Evolutionary conservation across 306 rosid genomes (phyloP).

Genomic region (Cicer pinnatifidum): DNA sequence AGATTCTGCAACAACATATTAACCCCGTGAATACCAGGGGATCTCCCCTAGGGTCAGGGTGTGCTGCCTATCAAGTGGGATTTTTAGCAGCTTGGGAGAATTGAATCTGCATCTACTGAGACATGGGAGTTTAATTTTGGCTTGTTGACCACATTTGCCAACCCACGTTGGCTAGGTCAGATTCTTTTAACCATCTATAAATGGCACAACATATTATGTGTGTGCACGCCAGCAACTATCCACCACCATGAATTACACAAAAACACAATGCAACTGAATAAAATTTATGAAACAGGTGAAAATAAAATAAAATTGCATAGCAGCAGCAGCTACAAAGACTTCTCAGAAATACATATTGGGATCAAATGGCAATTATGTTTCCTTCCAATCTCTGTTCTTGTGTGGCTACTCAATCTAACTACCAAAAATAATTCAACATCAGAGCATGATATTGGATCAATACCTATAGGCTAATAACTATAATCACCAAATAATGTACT

Average conservation of each 20-base stretch:
- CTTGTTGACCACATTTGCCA: background rate
- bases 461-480: conserved; percentile 18
- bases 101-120: background rate
- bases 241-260: background rate
- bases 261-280: conserved; percentile 15
- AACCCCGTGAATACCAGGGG: too few species aligned
- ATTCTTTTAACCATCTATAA: background rate
- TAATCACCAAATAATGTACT: conserved; percentile 18
- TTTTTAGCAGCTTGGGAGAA: background rate
- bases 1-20: background rate
- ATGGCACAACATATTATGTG: conserved; percentile 12
- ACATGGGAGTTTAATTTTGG: background rate
- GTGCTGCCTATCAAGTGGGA: background rate
- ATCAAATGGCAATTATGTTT: conserved; percentile 29
- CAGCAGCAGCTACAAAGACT: conserved; percentile 10
- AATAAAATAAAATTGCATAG: conserved; percentile 18
- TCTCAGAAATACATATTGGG: conserved; percentile 10
- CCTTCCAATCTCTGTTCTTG: background rate
- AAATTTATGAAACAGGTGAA: conserved; percentile 2
- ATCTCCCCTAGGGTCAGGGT: too few species aligned
- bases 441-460: conserved; percentile 32
- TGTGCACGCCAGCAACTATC: conserved; percentile 9
- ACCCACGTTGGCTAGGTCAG: background rate
- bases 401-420: background rate
- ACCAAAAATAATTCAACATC: conserved; percentile 21